These are phyloP conservation scores for Umbellularia californica DNA, from an alignment of 164 flowering plant species.

Conservation along the genomic window DNA sequence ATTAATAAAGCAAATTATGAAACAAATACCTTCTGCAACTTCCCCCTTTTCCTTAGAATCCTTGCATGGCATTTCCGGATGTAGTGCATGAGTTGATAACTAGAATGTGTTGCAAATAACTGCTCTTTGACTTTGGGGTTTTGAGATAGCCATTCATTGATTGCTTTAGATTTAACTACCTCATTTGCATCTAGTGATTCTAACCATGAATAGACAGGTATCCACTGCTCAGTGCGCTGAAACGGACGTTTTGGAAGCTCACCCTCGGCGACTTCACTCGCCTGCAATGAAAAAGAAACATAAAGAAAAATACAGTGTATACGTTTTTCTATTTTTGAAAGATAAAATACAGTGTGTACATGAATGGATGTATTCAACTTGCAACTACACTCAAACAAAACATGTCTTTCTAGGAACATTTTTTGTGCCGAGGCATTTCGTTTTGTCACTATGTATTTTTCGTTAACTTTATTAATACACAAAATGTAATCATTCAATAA, in stretches of 20 bases:
- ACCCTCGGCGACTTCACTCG: slow-evolving; percentile 23
- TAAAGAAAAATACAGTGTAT: too few species aligned
- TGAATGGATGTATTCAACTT: too few species aligned
- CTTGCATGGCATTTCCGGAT: slow-evolving; percentile 76
- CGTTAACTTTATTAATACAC: too few species aligned
- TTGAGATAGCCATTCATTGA: slow-evolving; percentile 46
- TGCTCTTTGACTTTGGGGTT: slow-evolving; percentile 45
- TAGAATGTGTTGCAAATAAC: slow-evolving; percentile 62
- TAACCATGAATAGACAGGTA: slow-evolving; percentile 81
- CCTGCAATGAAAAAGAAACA: slow-evolving; percentile 26
- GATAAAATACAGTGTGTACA: too few species aligned
- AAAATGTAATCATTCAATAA: too few species aligned
- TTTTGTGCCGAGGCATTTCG: too few species aligned
- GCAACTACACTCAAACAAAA: too few species aligned
- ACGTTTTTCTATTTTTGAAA: too few species aligned
- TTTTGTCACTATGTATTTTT: too few species aligned
- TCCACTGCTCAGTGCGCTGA: slow-evolving; percentile 84
- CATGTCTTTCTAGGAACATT: too few species aligned
- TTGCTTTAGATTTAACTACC: slow-evolving; percentile 68
- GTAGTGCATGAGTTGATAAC: slow-evolving; percentile 78
- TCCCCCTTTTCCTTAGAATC: slow-evolving; percentile 66
- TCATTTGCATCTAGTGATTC: slow-evolving; percentile 60
- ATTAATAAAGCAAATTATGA: background rate
- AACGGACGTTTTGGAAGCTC: slow-evolving; percentile 46
- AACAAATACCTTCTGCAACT: slow-evolving; percentile 37